Conservation (phyloP, 192 early-diverging fungal species). For the Phlyctochytrium bullatum region DNA sequence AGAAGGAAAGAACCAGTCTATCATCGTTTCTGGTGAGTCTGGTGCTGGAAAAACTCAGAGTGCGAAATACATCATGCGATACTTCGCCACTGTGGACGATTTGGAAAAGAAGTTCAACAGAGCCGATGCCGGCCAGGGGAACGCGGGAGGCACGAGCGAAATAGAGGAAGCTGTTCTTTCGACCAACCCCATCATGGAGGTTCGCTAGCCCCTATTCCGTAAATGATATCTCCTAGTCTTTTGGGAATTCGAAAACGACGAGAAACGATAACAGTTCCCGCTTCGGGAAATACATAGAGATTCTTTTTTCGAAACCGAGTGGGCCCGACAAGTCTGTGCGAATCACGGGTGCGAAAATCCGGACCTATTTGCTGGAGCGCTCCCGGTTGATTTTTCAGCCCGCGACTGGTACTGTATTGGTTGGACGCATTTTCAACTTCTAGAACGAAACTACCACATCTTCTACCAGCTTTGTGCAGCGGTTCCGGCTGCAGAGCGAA, state of each 20-base stretch:
- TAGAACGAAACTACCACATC: conserved; percentile 98
- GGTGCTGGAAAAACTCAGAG: conserved; percentile 94
- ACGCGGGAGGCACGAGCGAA: conserved; percentile 28
- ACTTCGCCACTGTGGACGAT: conserved; percentile 75
- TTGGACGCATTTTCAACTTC: conserved; percentile 55
- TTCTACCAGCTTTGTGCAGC: conserved; percentile 98
- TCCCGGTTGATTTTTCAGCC: conserved; percentile 96
- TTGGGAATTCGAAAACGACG: conserved; percentile 99
- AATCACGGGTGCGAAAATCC: conserved; percentile 91
- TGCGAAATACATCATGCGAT: conserved; percentile 97
- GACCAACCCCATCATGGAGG: conserved; percentile 99
- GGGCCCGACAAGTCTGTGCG: conserved; percentile 41
- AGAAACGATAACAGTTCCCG: conserved; percentile 98
- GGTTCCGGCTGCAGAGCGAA: conserved; percentile 76
- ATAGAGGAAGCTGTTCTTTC: conserved; percentile 66
- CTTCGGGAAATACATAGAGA: conserved; percentile 98
- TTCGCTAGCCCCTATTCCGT: conserved; percentile 18
- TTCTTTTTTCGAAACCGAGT: conserved; percentile 75
- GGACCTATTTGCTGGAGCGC: conserved; percentile 95
- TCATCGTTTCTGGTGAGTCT: conserved; percentile 95
- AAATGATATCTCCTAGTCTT: conserved; percentile 53
- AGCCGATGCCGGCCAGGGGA: not conserved
- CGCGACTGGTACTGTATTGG: conserved; percentile 63
- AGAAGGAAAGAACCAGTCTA: conserved; percentile 92
- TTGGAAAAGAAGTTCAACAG: conserved; percentile 29